Conservation (phyloP, 768 basidiomycete species). For the Lentinula sp. region DNA sequence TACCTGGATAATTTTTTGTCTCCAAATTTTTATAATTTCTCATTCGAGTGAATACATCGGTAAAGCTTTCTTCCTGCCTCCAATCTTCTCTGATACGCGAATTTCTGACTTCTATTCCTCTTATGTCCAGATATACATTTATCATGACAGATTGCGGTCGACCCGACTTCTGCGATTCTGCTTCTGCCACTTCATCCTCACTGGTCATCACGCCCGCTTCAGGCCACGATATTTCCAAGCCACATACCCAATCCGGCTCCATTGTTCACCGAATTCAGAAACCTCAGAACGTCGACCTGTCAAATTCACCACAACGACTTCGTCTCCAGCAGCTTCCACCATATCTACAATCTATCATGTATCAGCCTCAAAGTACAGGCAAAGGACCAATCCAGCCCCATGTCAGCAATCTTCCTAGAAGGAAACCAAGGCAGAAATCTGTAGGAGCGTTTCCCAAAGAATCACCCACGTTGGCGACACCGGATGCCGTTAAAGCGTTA, state of each 20-base stretch:
- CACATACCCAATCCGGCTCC: not conserved
- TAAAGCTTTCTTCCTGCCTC: not conserved
- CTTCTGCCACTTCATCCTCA: not conserved
- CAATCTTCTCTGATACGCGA: not conserved
- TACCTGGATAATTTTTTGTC: not conserved
- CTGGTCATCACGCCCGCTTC: not conserved
- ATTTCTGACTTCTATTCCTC: not conserved
- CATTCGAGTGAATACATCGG: not conserved
- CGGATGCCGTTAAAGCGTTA: not conserved
- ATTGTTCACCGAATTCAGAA: not conserved
- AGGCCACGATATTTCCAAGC: not conserved
- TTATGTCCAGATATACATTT: not conserved
- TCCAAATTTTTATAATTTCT: not conserved
- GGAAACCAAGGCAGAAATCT: not conserved
- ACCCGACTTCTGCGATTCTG: not conserved
- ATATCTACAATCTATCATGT: not conserved
- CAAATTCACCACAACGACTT: not conserved
- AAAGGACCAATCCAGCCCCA: conserved; percentile 5
- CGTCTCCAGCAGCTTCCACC: not conserved
- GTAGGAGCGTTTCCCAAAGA: not conserved
- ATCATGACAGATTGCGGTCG: not conserved
- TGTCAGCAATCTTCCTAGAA: not conserved
- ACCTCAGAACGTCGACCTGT: not conserved
- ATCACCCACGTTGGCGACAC: not conserved
- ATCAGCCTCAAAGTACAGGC: not conserved